Evolutionary conservation across 1,284 basidiomycete species (phyloP).

Genomic region (Fomitopsis schrenkii): DNA sequence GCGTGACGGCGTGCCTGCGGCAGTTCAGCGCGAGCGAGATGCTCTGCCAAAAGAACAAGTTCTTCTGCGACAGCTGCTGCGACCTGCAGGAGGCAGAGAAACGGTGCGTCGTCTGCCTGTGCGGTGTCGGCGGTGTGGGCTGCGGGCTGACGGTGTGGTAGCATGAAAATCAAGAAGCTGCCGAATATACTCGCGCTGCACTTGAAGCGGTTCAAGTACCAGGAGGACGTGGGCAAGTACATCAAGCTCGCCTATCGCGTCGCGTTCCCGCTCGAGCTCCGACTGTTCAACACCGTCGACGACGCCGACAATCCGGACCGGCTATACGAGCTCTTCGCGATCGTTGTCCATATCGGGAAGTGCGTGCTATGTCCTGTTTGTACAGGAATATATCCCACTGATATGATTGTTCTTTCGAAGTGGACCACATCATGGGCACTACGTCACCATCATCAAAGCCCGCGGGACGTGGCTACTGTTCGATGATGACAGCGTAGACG

Average conservation of each 20-base stretch:
- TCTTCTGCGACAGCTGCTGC: slow-evolving; percentile 96
- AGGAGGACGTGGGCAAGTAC: slow-evolving; percentile 84
- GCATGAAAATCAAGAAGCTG: slow-evolving; percentile 97
- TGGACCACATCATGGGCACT: slow-evolving; percentile 96
- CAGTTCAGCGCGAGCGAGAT: slow-evolving; percentile 98
- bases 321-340: slow-evolving; percentile 91
- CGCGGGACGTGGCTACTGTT: slow-evolving; percentile 87
- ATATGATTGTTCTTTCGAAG: slow-evolving; percentile 35
- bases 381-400: background rate
- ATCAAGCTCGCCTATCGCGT: slow-evolving; percentile 96
- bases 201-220: slow-evolving; percentile 85
- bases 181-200: slow-evolving; percentile 94
- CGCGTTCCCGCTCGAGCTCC: slow-evolving; percentile 91
- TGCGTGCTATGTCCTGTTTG: slow-evolving; percentile 38
- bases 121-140: background rate
- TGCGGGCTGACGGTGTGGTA: slow-evolving; percentile 27
- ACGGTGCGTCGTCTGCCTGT: slow-evolving; percentile 44
- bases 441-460: slow-evolving; percentile 92
- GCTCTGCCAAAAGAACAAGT: slow-evolving; percentile 97
- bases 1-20: slow-evolving; percentile 90
- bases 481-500: slow-evolving; percentile 90
- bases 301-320: slow-evolving; percentile 86
- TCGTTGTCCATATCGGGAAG: slow-evolving; percentile 98
- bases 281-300: slow-evolving; percentile 96
- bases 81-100: slow-evolving; percentile 98